Conservation (phyloP, 148 eudicot species). For the Fallopia convolvulus region DNA sequence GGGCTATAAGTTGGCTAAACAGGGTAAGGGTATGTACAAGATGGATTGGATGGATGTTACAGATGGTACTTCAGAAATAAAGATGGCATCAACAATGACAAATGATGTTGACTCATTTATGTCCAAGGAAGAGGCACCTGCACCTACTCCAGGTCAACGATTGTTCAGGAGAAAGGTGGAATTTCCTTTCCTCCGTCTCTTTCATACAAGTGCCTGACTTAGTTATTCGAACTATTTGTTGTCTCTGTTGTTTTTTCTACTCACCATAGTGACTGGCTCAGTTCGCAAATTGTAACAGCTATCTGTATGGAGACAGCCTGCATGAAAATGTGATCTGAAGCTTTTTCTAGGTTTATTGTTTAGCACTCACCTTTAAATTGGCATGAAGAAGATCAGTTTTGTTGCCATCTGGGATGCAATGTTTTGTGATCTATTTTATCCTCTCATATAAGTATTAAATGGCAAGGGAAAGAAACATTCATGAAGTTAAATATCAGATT, state of each 20-base stretch:
- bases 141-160: constrained; percentile 28
- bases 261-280: not conserved
- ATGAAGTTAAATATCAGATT: not conserved
- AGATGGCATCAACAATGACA: constrained; percentile 6
- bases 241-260: not conserved
- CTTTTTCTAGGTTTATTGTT: not conserved
- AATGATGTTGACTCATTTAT: constrained; percentile 2
- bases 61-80: not conserved
- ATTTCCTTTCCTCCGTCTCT: not conserved
- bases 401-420: not conserved
- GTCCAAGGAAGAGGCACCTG: not conserved
- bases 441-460: not conserved
- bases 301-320: not conserved
- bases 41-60: constrained; percentile 9
- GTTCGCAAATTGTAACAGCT: not conserved
- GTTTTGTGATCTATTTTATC: not conserved
- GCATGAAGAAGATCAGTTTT: not conserved
- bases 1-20: constrained; percentile 10
- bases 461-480: not conserved
- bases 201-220: not conserved
- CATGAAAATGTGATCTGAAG: not conserved
- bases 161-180: constrained; percentile 68
- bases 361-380: not conserved
- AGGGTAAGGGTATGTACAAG: constrained; percentile 7
- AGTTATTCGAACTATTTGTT: not conserved